These are phyloP conservation scores for Phytophthora foliorum DNA, from an alignment of 352 stramenopile genomes.

Conservation along the genomic window DNA sequence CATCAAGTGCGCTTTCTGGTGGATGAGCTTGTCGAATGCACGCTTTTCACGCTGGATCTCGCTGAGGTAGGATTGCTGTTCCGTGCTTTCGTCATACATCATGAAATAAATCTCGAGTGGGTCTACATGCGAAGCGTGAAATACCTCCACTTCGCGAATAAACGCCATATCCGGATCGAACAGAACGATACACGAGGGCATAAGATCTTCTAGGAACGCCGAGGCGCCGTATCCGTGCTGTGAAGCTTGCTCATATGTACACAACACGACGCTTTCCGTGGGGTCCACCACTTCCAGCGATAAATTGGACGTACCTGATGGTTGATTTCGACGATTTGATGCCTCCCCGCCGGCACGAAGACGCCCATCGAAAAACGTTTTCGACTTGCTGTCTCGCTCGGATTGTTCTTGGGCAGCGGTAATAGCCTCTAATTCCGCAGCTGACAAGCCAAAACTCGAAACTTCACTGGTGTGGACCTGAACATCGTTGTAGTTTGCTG, in stretches of 20 bases:
- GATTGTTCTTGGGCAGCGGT: conserved; percentile 36
- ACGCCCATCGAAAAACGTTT: conserved; percentile 29
- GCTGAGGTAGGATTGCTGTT: conserved; percentile 96
- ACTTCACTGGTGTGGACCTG: conserved; percentile 52
- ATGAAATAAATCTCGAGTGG: conserved; percentile 95
- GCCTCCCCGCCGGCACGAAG: conserved; percentile 8
- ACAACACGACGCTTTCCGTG: conserved; percentile 69
- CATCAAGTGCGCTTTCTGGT: conserved; percentile 95
- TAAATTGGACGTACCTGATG: conserved; percentile 44
- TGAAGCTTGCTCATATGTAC: conserved; percentile 83
- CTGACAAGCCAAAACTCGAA: conserved; percentile 78
- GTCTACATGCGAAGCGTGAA: conserved; percentile 70
- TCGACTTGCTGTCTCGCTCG: conserved; percentile 34
- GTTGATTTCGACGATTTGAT: conserved; percentile 13
- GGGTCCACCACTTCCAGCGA: conserved; percentile 63
- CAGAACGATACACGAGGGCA: conserved; percentile 93
- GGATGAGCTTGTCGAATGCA: conserved; percentile 96
- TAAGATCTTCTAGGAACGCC: conserved; percentile 90
- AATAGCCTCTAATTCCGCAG: conserved; percentile 72
- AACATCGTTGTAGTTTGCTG: conserved; percentile 32
- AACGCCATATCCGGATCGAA: conserved; percentile 97
- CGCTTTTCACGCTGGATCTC: conserved; percentile 96
- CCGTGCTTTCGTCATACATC: conserved; percentile 96
- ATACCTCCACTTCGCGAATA: conserved; percentile 96
- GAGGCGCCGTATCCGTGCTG: conserved; percentile 65